Percentiles rank a stretch among this genome's conserved stretches.
Conservation (phyloP, 2,329 filamentous ascomycete species). For the Trichoderma endophyticum region DNA sequence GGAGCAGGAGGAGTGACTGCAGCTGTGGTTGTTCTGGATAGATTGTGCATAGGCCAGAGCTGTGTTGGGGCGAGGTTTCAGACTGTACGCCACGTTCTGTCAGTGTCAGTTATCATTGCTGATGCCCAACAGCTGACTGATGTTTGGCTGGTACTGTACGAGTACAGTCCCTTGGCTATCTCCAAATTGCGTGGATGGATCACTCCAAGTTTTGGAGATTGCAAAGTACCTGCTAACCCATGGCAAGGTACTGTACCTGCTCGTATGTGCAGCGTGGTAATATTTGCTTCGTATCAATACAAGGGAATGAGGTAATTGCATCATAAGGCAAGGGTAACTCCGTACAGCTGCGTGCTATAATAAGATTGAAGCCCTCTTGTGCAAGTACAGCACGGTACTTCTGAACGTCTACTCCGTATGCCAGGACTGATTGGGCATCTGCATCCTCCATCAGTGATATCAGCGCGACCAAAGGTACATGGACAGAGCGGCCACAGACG, state of each 20-base stretch:
- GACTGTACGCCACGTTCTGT: neutral
- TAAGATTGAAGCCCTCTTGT: neutral
- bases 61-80: neutral
- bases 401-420: neutral
- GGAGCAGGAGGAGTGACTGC: neutral
- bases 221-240: neutral
- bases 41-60: neutral
- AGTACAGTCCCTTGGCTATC: neutral
- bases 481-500: neutral
- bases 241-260: neutral
- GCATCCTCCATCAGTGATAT: neutral
- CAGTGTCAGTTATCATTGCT: neutral
- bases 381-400: neutral
- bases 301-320: neutral
- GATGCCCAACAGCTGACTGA: neutral
- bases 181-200: neutral
- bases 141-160: neutral
- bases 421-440: neutral
- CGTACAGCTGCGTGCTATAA: neutral
- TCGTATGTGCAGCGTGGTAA: neutral
- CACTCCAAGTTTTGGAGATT: neutral
- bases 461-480: neutral
- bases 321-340: neutral
- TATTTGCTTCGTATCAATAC: neutral
- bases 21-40: slow-evolving; percentile 3